Conservation (phyloP, 2,329 filamentous ascomycete species). For the Colletotrichum sp. region DNA sequence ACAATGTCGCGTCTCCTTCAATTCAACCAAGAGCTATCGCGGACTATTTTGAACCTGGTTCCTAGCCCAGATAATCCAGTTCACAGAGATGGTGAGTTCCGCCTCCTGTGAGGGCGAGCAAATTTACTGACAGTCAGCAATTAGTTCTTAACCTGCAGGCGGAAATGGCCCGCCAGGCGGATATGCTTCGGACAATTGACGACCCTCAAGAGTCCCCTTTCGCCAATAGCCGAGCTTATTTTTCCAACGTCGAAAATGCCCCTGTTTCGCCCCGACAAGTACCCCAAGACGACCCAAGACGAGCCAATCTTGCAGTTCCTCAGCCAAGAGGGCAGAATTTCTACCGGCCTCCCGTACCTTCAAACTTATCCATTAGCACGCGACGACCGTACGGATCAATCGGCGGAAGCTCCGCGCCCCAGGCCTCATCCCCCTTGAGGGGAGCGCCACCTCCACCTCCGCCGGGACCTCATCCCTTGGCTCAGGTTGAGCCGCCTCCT, state of each 20-base stretch:
- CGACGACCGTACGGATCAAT: constrained; percentile 87
- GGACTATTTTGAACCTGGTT: constrained; percentile 74
- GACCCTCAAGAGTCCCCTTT: constrained; percentile 72
- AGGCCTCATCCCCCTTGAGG: constrained; percentile 77
- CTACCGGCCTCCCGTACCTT: constrained; percentile 79
- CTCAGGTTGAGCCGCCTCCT: constrained; percentile 66
- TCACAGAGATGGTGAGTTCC: constrained; percentile 78
- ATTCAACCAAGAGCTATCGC: constrained; percentile 85
- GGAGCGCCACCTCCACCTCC: constrained; percentile 70
- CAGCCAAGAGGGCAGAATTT: constrained; percentile 63
- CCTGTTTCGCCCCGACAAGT: constrained; percentile 89
- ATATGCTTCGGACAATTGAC: constrained; percentile 60
- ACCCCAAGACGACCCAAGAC: constrained; percentile 82
- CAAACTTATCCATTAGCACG: constrained; percentile 80
- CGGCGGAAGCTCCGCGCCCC: constrained; percentile 68
- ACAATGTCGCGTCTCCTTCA: constrained; percentile 73
- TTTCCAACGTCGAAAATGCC: constrained; percentile 71
- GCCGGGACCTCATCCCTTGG: constrained; percentile 67
- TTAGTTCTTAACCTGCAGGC: constrained; percentile 61
- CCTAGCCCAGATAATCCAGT: constrained; percentile 78
- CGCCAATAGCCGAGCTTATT: constrained; percentile 69
- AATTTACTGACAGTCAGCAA: neutral
- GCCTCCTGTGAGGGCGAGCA: neutral
- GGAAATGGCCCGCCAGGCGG: constrained; percentile 66
- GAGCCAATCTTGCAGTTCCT: constrained; percentile 69